Evolutionary conservation across 106 monocot species (phyloP), one percentile per base, ranked within the genome.

Genomic region (Apostasia ramifera): DNA sequence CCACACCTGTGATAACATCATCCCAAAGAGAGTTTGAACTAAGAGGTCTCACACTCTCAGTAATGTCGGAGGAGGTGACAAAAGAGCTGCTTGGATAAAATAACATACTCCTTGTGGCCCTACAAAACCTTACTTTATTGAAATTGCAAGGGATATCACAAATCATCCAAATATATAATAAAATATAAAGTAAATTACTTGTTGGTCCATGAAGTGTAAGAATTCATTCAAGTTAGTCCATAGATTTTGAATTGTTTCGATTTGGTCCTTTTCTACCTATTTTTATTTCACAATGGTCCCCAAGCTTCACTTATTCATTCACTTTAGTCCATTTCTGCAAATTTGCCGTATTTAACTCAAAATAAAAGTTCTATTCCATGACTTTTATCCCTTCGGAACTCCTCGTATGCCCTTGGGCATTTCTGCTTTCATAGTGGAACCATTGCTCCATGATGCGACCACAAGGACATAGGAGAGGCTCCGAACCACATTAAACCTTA

Each of bases 1-100:
- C 94, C 45, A 91, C 87, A 59, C 85, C 85, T 40, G 78, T 83
- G 57, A 94, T 91, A 8, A 85, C 77, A 37, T 82, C 72, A 43
- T 86, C 84, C 68, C 68, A 78, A 49, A 73, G 57, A 53, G 52
- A 14, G 5, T 38, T 45, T 44, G 76, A 37, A 57, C 62, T 66
- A 12, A 59, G 26, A 42, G 73, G 73, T 44, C 57, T 76, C 13
- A 68, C 57, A 63, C 63, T 71, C 38, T 78, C 84, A 11, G 60
- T 40, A 53, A 70, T 58, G 4, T 44, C 74, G 3, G 70, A 40
- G 58, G 85, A 42, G 51, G 54, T 73, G 59, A 71, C 46, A 64
- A 64, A 39, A 46, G 79, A 47, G 37, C 60, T 62, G 45, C 40
- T 14, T 44, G 75, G 54, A 11, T 85, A 85, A 53, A 72, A 69